Base-by-base conservation (phyloP, 768 basidiomycete genomes). In the Boletus sensibilis region DNA sequence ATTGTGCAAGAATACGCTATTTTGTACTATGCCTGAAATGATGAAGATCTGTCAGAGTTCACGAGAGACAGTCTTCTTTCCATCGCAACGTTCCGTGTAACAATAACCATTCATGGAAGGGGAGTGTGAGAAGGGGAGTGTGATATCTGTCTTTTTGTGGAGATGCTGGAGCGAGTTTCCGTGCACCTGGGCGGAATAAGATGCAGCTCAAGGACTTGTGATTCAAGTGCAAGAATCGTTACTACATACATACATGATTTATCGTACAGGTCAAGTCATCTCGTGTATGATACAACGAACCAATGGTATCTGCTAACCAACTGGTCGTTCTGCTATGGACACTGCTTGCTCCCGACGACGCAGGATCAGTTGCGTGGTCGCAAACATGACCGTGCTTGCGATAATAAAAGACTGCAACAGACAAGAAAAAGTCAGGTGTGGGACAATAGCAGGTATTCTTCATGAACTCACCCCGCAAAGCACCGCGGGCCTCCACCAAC, bases 401-500 rank as follows among this genome's bases (percentile, higher is more conserved):
- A 68, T 11, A 42, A 47, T 55, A 25, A 68, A 48, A 49, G 53
- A 57, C 65, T 68, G 27, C 10, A 20, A 41, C n/a, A 40, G 5
- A 42, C 34, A 6, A 35, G 34, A 38, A 38, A 29, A 27, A 20
- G 33, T 62, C 53, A 64, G 49, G 21, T 7, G 29, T n/a, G 33
- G 38, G 25, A 42, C 6, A 35, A 40, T 16, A 42, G 9, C 23
- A 43, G n/a, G 3, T n/a, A 20, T 48, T 21, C 5, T 16, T 45
- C 21, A 45, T 34, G 42, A 16, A 46, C 64, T 56, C 58, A 76
- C 70, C 52, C 82, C 84, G 38, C 79, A 73, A 59, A 84, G 82
- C 20, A 83, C 55, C 9, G 78, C 77, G 5, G 83, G 80, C 44
- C 74, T 72, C 80, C 81, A 84, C 85, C 85, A 86, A 2, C 68